Conservation (phyloP, 2,329 filamentous ascomycete species). For the Phialophora chinensis region DNA sequence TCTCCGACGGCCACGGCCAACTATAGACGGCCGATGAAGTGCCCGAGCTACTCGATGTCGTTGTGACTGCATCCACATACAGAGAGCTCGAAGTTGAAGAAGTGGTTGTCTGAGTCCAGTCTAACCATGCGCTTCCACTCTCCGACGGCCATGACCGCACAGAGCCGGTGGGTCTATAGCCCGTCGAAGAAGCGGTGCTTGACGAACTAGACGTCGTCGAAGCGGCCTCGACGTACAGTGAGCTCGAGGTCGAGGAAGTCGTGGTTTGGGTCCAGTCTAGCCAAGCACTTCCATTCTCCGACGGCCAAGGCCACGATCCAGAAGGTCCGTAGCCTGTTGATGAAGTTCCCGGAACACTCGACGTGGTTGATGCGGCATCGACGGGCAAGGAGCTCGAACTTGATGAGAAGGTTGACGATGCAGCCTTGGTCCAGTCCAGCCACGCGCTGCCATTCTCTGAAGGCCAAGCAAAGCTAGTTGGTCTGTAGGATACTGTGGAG, state of each 20-base stretch:
- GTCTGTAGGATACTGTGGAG: background rate
- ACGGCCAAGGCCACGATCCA: slow-evolving; percentile 6
- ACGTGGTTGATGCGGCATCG: background rate
- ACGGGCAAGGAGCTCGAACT: background rate
- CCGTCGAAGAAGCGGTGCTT: slow-evolving; percentile 5
- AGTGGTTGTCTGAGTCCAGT: slow-evolving; percentile 11
- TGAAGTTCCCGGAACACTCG: background rate
- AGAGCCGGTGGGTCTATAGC: slow-evolving; percentile 5
- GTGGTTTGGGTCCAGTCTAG: slow-evolving; percentile 17
- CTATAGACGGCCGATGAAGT: slow-evolving; percentile 2
- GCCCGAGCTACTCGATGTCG: background rate
- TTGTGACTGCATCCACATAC: slow-evolving; percentile 11
- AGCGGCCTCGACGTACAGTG: slow-evolving; percentile 5
- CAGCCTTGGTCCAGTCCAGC: slow-evolving; percentile 8
- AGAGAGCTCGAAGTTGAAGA: slow-evolving; percentile 13
- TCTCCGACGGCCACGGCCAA: slow-evolving; percentile 8
- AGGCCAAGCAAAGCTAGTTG: slow-evolving; percentile 2
- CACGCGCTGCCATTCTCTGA: slow-evolving; percentile 7
- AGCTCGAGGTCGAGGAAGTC: slow-evolving; percentile 7
- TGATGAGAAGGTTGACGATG: background rate
- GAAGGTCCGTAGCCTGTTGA: background rate
- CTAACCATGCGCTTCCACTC: slow-evolving; percentile 4
- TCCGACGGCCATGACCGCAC: background rate
- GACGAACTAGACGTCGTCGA: slow-evolving; percentile 3
- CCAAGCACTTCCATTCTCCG: slow-evolving; percentile 11